Percentiles rank a stretch among this genome's conserved stretches.
These are phyloP conservation scores for Myotisia sp. DNA, from an alignment of 2,329 filamentous ascomycete genomes.

Conservation along the genomic window DNA sequence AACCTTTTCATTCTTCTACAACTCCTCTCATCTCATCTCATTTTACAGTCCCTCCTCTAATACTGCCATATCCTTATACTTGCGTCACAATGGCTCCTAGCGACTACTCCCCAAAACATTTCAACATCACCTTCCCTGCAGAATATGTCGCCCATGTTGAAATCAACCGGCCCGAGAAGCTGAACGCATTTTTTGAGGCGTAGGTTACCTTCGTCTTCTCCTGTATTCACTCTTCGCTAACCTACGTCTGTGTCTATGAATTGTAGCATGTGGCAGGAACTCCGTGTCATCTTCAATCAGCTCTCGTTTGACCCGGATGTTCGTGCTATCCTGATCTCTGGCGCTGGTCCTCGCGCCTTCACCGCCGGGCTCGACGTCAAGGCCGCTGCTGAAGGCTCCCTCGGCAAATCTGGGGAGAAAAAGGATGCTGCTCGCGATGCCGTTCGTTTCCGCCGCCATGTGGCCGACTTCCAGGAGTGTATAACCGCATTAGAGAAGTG, in stretches of 20 bases:
- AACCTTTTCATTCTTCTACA: too few relatives aligned
- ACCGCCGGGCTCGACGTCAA: conserved; percentile 74
- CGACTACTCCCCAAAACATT: conserved; percentile 37
- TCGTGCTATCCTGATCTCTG: conserved; percentile 64
- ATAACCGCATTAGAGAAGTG: conserved; percentile 67
- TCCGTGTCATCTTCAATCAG: conserved; percentile 55
- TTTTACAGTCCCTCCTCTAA: too few relatives aligned
- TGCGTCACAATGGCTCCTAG: conserved; percentile 6
- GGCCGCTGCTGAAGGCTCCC: conserved; percentile 44
- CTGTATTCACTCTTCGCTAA: neutral
- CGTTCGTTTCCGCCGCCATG: conserved; percentile 48
- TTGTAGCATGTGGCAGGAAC: conserved; percentile 66
- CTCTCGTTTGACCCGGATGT: conserved; percentile 60
- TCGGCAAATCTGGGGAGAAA: conserved; percentile 21
- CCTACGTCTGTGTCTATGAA: neutral
- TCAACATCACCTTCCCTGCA: conserved; percentile 56
- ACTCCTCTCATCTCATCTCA: too few relatives aligned
- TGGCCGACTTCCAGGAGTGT: conserved; percentile 66
- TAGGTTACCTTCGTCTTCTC: conserved; percentile 24
- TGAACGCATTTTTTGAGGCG: conserved; percentile 72
- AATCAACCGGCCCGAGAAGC: conserved; percentile 72
- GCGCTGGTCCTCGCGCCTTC: conserved; percentile 70
- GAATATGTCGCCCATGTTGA: conserved; percentile 77
- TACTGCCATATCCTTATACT: too few relatives aligned
- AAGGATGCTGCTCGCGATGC: conserved; percentile 57